A percentile compares a stretch with the other conserved stretches of the same genome.
Evolutionary conservation across 108 stramenopile genomes (phyloP).

Genomic region (Asterionellopsis glacialis): DNA sequence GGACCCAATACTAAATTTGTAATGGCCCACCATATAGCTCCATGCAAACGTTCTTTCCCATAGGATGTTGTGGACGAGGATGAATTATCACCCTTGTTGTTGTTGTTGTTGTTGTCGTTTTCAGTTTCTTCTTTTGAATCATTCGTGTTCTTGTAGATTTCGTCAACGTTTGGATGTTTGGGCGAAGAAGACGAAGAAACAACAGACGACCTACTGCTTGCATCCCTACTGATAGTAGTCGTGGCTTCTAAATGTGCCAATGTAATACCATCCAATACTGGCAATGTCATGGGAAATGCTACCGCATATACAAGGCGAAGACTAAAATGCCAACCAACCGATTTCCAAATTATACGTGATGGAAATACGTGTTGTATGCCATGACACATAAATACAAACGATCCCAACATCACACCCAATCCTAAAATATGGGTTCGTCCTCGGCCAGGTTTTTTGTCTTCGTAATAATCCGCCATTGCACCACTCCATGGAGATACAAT

Average conservation of each 20-base stretch:
- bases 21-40: slow-evolving; percentile 55
- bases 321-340: slow-evolving; percentile 26
- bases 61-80: slow-evolving; percentile 19
- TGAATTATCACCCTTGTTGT: not conserved
- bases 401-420: slow-evolving; percentile 32
- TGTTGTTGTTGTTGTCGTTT: too few relatives aligned
- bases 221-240: too few relatives aligned
- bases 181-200: too few relatives aligned
- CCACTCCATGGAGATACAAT: slow-evolving; percentile 22
- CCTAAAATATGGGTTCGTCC: slow-evolving; percentile 38
- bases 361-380: slow-evolving; percentile 10
- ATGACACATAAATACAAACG: slow-evolving; percentile 37
- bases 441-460: slow-evolving; percentile 17
- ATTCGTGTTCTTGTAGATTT: not conserved
- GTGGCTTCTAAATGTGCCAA: slow-evolving; percentile 37
- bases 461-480: slow-evolving; percentile 31
- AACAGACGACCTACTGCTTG: too few relatives aligned
- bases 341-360: slow-evolving; percentile 9
- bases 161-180: slow-evolving; percentile 17
- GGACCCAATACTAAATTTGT: slow-evolving; percentile 34
- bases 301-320: slow-evolving; percentile 34
- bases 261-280: slow-evolving; percentile 52
- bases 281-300: slow-evolving; percentile 25
- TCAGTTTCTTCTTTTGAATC: too few relatives aligned
- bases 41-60: slow-evolving; percentile 59